Percentiles rank a stretch among this genome's conserved stretches.
Conservation (phyloP, 169 alveolate genomes). For the Eimeria falciformis region DNA sequence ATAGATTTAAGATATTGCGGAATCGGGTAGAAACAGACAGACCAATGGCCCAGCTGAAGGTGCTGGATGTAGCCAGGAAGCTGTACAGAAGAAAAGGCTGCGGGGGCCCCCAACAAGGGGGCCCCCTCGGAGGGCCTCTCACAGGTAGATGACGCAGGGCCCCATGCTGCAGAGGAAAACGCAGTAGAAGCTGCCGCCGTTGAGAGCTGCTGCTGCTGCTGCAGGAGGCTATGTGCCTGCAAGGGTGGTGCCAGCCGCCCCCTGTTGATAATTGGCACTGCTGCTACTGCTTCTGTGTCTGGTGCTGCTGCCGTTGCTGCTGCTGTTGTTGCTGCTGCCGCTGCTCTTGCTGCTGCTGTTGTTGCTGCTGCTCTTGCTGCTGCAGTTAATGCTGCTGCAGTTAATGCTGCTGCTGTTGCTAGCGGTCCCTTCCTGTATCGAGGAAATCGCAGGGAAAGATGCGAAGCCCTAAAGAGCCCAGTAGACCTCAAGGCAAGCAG, state of each 20-base stretch:
- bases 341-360: neutral
- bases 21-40: constrained; percentile 12
- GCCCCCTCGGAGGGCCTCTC: neutral
- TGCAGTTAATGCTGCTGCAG: neutral
- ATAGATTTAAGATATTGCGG: constrained; percentile 43
- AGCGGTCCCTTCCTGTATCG: neutral
- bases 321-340: neutral
- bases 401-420: neutral
- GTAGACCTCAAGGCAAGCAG: constrained; percentile 8
- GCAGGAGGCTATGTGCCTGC: no score
- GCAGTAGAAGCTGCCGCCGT: neutral
- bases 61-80: neutral
- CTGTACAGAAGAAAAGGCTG: neutral
- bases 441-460: neutral
- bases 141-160: neutral
- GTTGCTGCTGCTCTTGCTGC: neutral
- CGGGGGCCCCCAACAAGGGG: neutral
- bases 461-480: neutral
- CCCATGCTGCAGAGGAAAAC: neutral
- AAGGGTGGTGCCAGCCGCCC: no score
- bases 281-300: neutral
- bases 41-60: constrained; percentile 17
- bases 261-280: no score
- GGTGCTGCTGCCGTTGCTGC: neutral
- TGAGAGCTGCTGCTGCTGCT: constrained; percentile 38